Evolutionary conservation across 306 rosid genomes (phyloP).

Genomic region (Malus asiatica): DNA sequence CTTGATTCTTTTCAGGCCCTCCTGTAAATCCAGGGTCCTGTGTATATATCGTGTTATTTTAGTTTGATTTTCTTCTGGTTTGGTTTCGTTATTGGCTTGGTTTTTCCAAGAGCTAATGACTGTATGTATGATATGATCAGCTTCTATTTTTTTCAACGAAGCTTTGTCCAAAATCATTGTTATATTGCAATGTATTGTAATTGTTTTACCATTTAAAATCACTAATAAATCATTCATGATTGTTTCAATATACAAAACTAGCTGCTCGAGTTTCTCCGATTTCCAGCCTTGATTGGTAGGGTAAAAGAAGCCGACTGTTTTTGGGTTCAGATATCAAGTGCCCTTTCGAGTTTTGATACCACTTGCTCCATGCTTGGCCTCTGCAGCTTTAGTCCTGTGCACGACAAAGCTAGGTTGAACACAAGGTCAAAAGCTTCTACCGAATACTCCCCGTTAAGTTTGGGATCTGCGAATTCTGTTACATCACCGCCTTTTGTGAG

Average conservation of each 20-base stretch:
- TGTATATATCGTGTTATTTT: conserved; percentile 5
- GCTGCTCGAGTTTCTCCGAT: neutral
- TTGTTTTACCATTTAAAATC: neutral
- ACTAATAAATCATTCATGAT: conserved; percentile 9
- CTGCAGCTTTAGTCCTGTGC: conserved; percentile 43
- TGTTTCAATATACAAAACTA: conserved; percentile 4
- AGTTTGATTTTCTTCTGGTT: neutral
- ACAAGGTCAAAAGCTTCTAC: conserved; percentile 42
- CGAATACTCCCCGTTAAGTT: conserved; percentile 41
- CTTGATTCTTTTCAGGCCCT: conserved; percentile 2
- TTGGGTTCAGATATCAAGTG: conserved; percentile 32
- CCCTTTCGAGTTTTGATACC: conserved; percentile 34
- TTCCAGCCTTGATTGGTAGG: neutral
- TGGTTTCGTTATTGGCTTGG: conserved; percentile 37
- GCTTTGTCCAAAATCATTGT: conserved; percentile 29
- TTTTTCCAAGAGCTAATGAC: conserved; percentile 48
- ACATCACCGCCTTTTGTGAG: conserved; percentile 29
- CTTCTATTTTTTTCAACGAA: conserved; percentile 46
- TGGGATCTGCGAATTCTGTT: conserved; percentile 50
- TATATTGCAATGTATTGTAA: conserved; percentile 11
- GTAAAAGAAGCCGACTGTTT: neutral
- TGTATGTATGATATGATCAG: conserved; percentile 16
- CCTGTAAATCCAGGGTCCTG: conserved; percentile 24
- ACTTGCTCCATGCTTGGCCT: conserved; percentile 52
- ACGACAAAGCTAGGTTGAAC: conserved; percentile 46